Evolutionary conservation across 495 filamentous ascomycete species (phyloP), one percentile per base, ranked within the genome.

Genomic region (Umbilicaria muhlenbergii): DNA sequence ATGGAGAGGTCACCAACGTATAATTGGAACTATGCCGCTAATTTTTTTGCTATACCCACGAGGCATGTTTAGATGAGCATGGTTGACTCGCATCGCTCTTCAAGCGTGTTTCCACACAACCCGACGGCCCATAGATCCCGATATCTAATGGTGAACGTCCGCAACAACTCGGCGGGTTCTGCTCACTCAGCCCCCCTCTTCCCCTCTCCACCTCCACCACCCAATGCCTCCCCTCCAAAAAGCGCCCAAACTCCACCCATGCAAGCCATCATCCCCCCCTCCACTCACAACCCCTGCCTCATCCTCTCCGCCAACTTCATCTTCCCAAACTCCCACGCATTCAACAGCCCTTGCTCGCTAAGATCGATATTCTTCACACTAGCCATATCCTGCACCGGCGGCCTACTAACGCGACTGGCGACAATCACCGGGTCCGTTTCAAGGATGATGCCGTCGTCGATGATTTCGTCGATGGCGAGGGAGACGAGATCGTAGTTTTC

Each of bases 401-500:
- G 84, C 54, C 80, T 77, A 69, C 83, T 92, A 53, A 95, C 92
- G 42, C 91, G 67, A 49, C 85, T 85, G 32, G 86, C 79, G 53
- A 99, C 84, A 47, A 93, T 75, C 21, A 88, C 84, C 0, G 91
- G 87, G 60, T 99, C 91, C 0, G 87, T 94, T 66, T 99, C 91
- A 11, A 99, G 71, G 49, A 96, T 87, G 50, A 99, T 87, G 28
- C 91, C 91, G 51, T 96, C 91, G 61, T 96, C 91, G 28, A 93
- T 78, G 43, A 94, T 85, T 61, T 99, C 91, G 61, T 99, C 91
- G 43, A 96, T 83, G 36, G 88, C 83, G 16, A 99, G 71, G 16
- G 86, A 81, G 44, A 94, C 83, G 8, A 80, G 73, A 56, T 96
- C 91, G 68, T 95, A 98, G 72, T 95, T 94, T 65, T 99, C 91